Conservation (phyloP, 208 protist species). For the Phytomonas sp. region DNA sequence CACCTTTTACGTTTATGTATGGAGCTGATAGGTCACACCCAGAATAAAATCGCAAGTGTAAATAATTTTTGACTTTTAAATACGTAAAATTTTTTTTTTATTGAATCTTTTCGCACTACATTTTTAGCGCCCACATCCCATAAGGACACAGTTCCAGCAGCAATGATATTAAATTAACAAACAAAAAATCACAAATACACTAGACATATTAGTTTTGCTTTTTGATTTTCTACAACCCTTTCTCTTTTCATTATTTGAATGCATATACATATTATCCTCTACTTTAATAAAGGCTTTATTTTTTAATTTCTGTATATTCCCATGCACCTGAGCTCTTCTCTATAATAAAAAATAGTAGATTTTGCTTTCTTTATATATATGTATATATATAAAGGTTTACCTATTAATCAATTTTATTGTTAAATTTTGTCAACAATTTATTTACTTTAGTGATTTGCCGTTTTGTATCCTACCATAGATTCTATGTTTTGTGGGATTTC, state of each 20-base stretch:
- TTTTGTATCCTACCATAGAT: not conserved
- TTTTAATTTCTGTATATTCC: conserved; percentile 14
- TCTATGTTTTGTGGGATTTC: not conserved
- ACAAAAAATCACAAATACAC: too few species aligned
- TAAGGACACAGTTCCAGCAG: not conserved
- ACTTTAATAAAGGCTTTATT: conserved; percentile 10
- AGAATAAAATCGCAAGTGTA: not conserved
- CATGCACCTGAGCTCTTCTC: too few species aligned
- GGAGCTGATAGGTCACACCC: not conserved
- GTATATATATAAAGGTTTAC: not conserved
- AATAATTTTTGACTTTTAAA: conserved; percentile 11
- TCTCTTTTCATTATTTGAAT: not conserved
- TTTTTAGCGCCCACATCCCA: not conserved
- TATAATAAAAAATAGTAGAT: too few species aligned
- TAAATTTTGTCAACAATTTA: conserved; percentile 1
- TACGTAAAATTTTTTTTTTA: conserved; percentile 11
- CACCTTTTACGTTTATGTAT: not conserved
- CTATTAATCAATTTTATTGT: not conserved
- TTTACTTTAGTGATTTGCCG: not conserved
- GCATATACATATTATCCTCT: conserved; percentile 10
- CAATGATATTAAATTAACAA: not conserved
- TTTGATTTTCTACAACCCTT: conserved; percentile 9
- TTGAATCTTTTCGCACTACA: conserved; percentile 15
- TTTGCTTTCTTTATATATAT: not conserved
- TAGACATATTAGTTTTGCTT: conserved; percentile 6